phyloP scores from a whole-genome alignment of 306 rosid genomes.

The Benincasa hispida region DNA sequence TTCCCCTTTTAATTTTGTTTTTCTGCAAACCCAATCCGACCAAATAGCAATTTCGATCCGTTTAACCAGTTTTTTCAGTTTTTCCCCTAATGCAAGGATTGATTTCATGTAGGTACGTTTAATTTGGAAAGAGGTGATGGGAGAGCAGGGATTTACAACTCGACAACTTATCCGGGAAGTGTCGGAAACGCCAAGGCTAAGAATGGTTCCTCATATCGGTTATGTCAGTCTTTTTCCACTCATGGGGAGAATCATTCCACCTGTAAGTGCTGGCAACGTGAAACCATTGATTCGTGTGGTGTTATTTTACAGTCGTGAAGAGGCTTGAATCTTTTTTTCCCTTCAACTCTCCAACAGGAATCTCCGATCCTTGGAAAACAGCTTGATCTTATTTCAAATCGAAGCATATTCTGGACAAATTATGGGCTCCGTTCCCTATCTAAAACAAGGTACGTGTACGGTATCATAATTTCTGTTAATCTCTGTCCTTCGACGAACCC shows the following conservation, averaged over 20 bases:
- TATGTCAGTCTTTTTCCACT: conserved; percentile 79
- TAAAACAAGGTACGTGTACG: conserved; percentile 15
- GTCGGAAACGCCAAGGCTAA: conserved; percentile 41
- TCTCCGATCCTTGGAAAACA: conserved; percentile 87
- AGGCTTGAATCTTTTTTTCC: neutral
- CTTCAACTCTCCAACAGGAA: conserved; percentile 27
- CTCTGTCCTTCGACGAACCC: neutral
- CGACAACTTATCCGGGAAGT: conserved; percentile 65
- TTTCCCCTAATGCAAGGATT: neutral
- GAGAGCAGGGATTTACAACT: conserved; percentile 28
- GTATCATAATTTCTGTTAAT: neutral
- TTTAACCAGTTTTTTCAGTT: too few relatives aligned
- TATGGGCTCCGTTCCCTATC: conserved; percentile 94
- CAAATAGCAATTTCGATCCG: too few relatives aligned
- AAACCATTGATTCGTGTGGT: neutral
- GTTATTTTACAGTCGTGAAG: neutral
- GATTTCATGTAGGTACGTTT: conserved; percentile 50
- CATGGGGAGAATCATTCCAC: conserved; percentile 73
- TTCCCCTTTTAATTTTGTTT: too few relatives aligned
- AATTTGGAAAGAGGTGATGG: conserved; percentile 50
- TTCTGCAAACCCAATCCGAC: too few relatives aligned
- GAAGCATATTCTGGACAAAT: conserved; percentile 39
- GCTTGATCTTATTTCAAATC: conserved; percentile 70
- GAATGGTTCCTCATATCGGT: conserved; percentile 85
- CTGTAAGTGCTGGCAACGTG: conserved; percentile 36